Evolutionary conservation across 768 basidiomycete genomes (phyloP), one percentile per base, ranked within the genome.

Genomic region (Tylopilus vinaceipallidus): DNA sequence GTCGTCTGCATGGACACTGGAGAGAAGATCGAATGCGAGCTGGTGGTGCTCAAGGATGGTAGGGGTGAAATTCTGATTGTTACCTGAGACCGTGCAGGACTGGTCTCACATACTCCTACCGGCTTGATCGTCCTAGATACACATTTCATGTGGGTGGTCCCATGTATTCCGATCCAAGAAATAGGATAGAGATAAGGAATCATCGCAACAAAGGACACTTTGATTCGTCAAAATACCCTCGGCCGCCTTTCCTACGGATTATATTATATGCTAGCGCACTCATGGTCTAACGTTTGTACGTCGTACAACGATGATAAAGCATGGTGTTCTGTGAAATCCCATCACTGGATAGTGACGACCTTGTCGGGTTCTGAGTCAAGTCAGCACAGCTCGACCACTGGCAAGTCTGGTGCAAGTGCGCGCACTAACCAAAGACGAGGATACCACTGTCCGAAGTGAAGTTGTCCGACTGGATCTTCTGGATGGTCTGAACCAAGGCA

Each of bases 1-100:
- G 86, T 99, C 13, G 81, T 91, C 3, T 97, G 95, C 63, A 78
- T 91, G 71, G 97, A 98, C 64, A 91, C 86, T 0, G 91, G 90
- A 6, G 94, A 97, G 71, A 88, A 84, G 65, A 82, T 97, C 41
- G 89, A 90, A 52, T 94, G 91, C 67, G 93, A 97, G 66, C 69
- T 95, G 12, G 92, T 97, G 23, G 88, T 98, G 45, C 72, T 98
- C 53, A 88, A 91, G 67, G 93, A 98, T 64, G 92, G 91, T 8
- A 80, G 82, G 66, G 94, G 94, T 0, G 87, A 94, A 50, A 86
- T 94, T 52, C 88, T 97, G 24, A 93, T 84, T 26, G 88, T 95
- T 26, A 95, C 94, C 22, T 66, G 54, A 62, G 36, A 42, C 19
- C 14, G 9, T 11, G 43, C 20, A 2, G 20, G 8, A 14, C 12